Conservation (phyloP, 768 basidiomycete species). For the Agaricus subrufescens region DNA sequence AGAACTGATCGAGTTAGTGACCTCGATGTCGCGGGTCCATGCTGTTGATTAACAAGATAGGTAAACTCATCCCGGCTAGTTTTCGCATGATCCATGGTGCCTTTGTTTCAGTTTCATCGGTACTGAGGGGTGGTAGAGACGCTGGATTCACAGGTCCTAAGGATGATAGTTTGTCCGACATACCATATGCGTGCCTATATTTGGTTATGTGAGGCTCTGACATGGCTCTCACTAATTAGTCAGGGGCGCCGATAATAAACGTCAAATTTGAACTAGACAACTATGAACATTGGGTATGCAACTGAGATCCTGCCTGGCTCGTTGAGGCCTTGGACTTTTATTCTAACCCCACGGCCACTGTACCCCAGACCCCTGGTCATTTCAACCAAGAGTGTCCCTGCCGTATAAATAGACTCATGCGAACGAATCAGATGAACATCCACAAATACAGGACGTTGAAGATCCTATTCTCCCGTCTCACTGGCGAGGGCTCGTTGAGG, state of each 20-base stretch:
- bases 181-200: neutral
- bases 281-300: constrained; percentile 3
- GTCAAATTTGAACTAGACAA: neutral
- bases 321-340: constrained; percentile 46
- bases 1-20: no score
- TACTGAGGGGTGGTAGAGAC: constrained; percentile 29
- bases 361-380: constrained; percentile 20
- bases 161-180: constrained; percentile 24
- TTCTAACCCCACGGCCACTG: constrained; percentile 8
- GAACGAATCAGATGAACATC: constrained; percentile 47
- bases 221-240: no score
- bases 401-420: constrained; percentile 41
- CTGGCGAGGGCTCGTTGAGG: constrained; percentile 78
- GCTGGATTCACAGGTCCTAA: constrained; percentile 48
- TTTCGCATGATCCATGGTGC: constrained; percentile 64
- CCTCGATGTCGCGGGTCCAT: no score
- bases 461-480: constrained; percentile 53
- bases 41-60: neutral
- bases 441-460: constrained; percentile 59
- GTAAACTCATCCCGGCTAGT: constrained; percentile 49
- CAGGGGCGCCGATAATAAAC: neutral
- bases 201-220: no score
- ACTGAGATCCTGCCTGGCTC: constrained; percentile 22
- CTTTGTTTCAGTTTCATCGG: constrained; percentile 45
- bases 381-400: constrained; percentile 30